Percentiles rank a stretch among this genome's conserved stretches.
Conservation (phyloP, 164 flowering plant genomes). For the Annona squamosa region DNA sequence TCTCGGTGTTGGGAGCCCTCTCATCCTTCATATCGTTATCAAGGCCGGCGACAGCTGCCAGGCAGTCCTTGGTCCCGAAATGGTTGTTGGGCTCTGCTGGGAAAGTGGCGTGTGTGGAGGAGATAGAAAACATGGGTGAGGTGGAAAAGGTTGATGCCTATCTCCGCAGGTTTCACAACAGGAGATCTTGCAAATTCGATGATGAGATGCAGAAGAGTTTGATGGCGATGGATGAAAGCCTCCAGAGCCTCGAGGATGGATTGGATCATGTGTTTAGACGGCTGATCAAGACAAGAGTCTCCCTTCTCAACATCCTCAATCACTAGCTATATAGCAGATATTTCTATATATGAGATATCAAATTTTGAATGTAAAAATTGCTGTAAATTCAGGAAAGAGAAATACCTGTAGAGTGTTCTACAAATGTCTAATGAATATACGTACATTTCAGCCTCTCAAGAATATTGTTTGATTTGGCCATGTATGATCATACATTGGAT, state of each 20-base stretch:
- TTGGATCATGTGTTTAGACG: constrained; percentile 41
- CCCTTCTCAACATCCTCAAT: constrained; percentile 28
- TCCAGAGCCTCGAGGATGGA: constrained; percentile 42
- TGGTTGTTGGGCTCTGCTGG: constrained; percentile 1
- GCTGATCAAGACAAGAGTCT: constrained; percentile 52
- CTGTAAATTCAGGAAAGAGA: too few relatives aligned
- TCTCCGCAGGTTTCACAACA: constrained; percentile 10
- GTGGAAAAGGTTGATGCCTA: constrained; percentile 32
- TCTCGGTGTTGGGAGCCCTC: constrained; percentile 23
- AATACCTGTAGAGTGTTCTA: too few relatives aligned
- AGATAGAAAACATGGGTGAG: constrained; percentile 19
- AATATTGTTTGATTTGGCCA: too few relatives aligned
- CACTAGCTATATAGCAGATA: neutral
- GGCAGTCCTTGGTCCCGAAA: constrained; percentile 26
- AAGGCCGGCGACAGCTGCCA: constrained; percentile 22
- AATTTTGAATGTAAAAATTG: too few relatives aligned
- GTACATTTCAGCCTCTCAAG: too few relatives aligned
- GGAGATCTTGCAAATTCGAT: constrained; percentile 10
- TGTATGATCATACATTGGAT: too few relatives aligned
- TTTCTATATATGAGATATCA: too few relatives aligned
- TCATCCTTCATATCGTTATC: constrained; percentile 24
- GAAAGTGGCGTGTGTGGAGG: constrained; percentile 11
- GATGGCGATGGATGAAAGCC: constrained; percentile 39
- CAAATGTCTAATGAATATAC: too few relatives aligned
- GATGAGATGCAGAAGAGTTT: constrained; percentile 27